Conservation (phyloP, 23 red algal genomes). For the Gracilariopsis chorda region DNA sequence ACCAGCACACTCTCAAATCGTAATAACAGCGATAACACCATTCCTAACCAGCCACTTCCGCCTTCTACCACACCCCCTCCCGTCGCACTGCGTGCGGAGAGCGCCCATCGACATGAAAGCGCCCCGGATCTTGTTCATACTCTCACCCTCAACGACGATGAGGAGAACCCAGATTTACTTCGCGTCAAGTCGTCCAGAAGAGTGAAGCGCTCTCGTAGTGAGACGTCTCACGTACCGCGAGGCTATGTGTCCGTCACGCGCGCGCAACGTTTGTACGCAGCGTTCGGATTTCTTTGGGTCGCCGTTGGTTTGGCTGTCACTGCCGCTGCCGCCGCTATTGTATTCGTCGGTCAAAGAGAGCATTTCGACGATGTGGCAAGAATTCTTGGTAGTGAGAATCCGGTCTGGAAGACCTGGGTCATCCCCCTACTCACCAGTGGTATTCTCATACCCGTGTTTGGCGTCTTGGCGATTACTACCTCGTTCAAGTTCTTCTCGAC, state of each 20-base stretch:
- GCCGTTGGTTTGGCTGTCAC: constrained; percentile 26
- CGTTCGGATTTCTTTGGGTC: constrained; percentile 50
- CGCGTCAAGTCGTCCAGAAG: not conserved
- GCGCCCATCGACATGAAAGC: not conserved
- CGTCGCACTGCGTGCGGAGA: not conserved
- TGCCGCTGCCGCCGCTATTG: not conserved
- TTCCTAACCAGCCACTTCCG: not conserved
- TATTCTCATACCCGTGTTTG: constrained; percentile 12
- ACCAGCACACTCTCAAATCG: not conserved
- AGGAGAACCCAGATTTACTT: not conserved
- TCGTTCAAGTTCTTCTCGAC: constrained; percentile 11
- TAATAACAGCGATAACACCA: not conserved
- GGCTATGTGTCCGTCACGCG: constrained; percentile 46
- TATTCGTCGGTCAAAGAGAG: constrained; percentile 47
- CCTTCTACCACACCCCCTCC: constrained; percentile 4
- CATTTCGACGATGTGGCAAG: not conserved
- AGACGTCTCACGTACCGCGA: not conserved
- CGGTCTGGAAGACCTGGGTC: not conserved
- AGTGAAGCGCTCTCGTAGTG: not conserved
- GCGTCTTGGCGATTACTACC: constrained; percentile 1
- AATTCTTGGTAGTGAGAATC: not conserved
- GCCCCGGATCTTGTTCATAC: not conserved
- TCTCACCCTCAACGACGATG: not conserved
- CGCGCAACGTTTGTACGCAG: constrained; percentile 18
- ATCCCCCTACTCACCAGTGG: constrained; percentile 29